These are phyloP conservation scores for Backusella luteola DNA, from an alignment of 192 early-diverging fungal species.

Conservation along the genomic window DNA sequence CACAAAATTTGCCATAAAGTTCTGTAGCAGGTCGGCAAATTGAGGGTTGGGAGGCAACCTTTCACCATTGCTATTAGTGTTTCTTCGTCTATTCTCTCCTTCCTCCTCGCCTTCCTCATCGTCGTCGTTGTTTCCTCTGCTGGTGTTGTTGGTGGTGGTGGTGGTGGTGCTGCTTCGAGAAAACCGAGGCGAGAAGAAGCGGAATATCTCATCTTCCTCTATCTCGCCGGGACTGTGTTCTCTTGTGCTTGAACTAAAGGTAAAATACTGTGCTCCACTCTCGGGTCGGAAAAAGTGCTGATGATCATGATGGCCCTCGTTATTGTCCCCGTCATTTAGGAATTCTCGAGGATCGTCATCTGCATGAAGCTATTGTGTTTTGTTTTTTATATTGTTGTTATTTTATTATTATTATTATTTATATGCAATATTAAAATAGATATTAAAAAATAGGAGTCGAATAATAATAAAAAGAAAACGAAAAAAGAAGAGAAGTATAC, in stretches of 20 bases:
- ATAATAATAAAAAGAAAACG: not conserved
- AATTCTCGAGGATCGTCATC: constrained; percentile 22
- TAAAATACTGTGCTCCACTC: constrained; percentile 2
- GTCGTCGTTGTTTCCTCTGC: not conserved
- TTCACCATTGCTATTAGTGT: not conserved
- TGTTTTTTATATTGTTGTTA: not conserved
- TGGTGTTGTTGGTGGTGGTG: not conserved
- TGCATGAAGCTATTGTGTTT: not conserved
- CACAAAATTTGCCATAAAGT: not conserved
- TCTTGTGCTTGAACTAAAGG: not conserved
- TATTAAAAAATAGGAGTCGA: not conserved
- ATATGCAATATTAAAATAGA: constrained; percentile 4
- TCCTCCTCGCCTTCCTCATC: not conserved
- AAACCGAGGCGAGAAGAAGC: constrained; percentile 9
- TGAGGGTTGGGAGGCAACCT: not conserved
- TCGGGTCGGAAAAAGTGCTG: not conserved
- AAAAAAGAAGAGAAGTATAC: not conserved
- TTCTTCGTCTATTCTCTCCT: not conserved
- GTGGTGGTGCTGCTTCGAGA: not conserved
- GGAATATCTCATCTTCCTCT: constrained; percentile 7
- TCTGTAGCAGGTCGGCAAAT: not conserved
- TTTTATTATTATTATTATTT: not conserved
- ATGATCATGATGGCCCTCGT: not conserved
- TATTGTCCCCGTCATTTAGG: not conserved
- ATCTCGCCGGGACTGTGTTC: not conserved